Evolutionary conservation across 2,329 filamentous ascomycete genomes (phyloP).

Genomic region (Calonectria pseudoreteaudii): DNA sequence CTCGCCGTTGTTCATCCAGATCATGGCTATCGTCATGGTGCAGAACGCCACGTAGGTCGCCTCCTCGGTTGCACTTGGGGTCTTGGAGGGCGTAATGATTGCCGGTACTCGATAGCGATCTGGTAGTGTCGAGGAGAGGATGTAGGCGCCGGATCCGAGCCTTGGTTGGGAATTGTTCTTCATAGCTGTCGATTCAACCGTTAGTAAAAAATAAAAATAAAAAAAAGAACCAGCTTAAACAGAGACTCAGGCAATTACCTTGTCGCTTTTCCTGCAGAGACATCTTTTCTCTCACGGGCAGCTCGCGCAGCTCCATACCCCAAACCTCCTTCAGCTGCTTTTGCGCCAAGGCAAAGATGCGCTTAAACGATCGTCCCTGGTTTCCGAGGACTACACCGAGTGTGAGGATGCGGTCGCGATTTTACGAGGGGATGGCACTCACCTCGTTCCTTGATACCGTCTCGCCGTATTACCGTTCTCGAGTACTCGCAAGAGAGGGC

Average conservation of each 20-base stretch:
- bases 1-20: slow-evolving; percentile 78
- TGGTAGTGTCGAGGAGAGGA: slow-evolving; percentile 81
- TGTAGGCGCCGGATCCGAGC: slow-evolving; percentile 76
- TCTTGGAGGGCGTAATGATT: slow-evolving; percentile 76
- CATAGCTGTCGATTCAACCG: slow-evolving; percentile 48
- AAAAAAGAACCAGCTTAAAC: neutral
- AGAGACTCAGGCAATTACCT: slow-evolving; percentile 59
- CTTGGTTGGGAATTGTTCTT: slow-evolving; percentile 63
- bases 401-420: slow-evolving; percentile 18
- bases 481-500: slow-evolving; percentile 75
- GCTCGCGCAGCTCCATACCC: slow-evolving; percentile 92
- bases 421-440: neutral
- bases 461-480: slow-evolving; percentile 68
- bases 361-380: slow-evolving; percentile 77
- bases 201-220: slow-evolving; percentile 20
- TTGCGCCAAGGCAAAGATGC: slow-evolving; percentile 83
- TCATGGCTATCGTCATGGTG: slow-evolving; percentile 81
- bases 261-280: slow-evolving; percentile 82
- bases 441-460: slow-evolving; percentile 75
- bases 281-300: slow-evolving; percentile 84
- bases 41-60: slow-evolving; percentile 86
- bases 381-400: slow-evolving; percentile 74
- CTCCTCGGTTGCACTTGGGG: slow-evolving; percentile 75
- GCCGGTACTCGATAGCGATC: slow-evolving; percentile 71
- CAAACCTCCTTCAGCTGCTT: slow-evolving; percentile 76